Conservation (phyloP, 164 flowering plant genomes). For the Dillenia turbinata region DNA sequence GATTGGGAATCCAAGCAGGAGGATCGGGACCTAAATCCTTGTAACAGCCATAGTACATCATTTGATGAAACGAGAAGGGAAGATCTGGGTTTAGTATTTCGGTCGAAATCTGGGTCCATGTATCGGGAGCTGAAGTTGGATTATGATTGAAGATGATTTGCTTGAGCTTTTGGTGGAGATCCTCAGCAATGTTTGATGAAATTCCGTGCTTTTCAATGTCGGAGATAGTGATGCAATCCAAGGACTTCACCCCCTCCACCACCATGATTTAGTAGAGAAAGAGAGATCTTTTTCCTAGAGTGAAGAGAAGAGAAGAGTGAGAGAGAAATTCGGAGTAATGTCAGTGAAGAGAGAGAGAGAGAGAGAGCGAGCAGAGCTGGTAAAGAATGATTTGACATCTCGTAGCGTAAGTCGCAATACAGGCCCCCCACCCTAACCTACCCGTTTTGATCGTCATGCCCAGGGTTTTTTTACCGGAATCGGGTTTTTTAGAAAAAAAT, state of each 20-base stretch:
- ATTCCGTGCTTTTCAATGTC: conserved; percentile 57
- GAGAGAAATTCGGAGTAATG: no score
- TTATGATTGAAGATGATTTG: conserved; percentile 39
- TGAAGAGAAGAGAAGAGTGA: no score
- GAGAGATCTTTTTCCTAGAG: no score
- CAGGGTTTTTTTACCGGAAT: no score
- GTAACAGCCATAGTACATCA: conserved; percentile 90
- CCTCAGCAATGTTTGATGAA: conserved; percentile 26
- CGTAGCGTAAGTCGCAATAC: no score
- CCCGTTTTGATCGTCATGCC: no score
- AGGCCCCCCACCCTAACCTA: no score
- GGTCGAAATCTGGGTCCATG: conserved; percentile 63
- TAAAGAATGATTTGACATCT: no score
- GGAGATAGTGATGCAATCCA: conserved; percentile 33
- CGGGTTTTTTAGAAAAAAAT: no score
- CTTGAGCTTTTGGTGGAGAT: conserved; percentile 35
- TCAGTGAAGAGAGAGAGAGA: no score
- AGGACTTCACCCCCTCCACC: conserved; percentile 6
- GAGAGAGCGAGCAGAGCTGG: no score
- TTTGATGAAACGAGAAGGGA: conserved; percentile 81
- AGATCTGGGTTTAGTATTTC: conserved; percentile 54
- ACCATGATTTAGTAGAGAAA: no score
- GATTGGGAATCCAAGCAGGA: conserved; percentile 88
- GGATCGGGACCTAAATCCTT: conserved; percentile 63
- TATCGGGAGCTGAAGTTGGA: conserved; percentile 29